A percentile compares a stretch with the other conserved stretches of the same genome.
These are phyloP conservation scores for Aspergillus saccharolyticus DNA, from an alignment of 495 filamentous ascomycete genomes.

Conservation along the genomic window DNA sequence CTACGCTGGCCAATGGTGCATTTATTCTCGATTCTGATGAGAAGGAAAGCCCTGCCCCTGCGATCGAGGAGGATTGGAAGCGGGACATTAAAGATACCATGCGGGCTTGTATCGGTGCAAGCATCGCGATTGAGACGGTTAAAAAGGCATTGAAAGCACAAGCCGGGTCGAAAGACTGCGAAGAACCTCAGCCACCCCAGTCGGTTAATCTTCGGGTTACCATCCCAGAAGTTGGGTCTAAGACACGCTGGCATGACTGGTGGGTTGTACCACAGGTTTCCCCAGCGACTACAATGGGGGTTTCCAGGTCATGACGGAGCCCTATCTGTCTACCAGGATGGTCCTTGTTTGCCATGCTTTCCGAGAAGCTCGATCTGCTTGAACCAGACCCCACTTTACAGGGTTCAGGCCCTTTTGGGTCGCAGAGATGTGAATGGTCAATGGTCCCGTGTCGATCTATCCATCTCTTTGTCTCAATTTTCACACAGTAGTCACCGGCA, in stretches of 20 bases:
- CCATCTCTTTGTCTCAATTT: neutral
- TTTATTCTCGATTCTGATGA: conserved; percentile 25
- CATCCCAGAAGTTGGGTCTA: conserved; percentile 49
- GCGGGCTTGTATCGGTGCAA: conserved; percentile 61
- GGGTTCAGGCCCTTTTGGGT: neutral
- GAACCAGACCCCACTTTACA: neutral
- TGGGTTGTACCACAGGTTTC: conserved; percentile 70
- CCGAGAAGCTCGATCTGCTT: neutral
- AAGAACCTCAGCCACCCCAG: neutral
- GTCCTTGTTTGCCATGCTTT: neutral
- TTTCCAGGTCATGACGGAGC: conserved; percentile 1
- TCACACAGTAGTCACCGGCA: neutral
- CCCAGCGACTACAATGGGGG: conserved; percentile 12
- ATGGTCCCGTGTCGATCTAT: neutral
- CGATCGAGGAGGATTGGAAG: conserved; percentile 56
- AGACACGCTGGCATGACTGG: conserved; percentile 63
- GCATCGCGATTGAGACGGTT: conserved; percentile 55
- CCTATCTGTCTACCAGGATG: neutral
- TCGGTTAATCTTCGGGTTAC: conserved; percentile 41
- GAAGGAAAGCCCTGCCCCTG: conserved; percentile 39
- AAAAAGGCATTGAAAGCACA: conserved; percentile 39
- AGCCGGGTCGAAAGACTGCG: neutral
- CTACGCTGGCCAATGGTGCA: conserved; percentile 41
- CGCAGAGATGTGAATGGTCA: neutral
- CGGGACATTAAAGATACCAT: conserved; percentile 52